Evolutionary conservation across 1,139 yeast genomes (phyloP).

Genomic region (Nakaseomyces sp.): DNA sequence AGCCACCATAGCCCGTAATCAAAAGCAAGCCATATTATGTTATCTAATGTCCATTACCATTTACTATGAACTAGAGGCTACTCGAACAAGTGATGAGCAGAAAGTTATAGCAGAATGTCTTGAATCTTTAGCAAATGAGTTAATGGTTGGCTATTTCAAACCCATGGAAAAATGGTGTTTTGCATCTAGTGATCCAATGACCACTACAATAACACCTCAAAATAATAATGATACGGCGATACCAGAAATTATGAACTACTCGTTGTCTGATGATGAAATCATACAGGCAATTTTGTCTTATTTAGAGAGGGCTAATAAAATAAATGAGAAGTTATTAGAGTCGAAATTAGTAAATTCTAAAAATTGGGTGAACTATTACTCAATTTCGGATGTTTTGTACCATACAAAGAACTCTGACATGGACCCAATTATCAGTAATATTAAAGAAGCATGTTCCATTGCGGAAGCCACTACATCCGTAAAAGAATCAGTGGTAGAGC

Average conservation of each 20-base stretch:
- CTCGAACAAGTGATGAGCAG: slow-evolving; percentile 15
- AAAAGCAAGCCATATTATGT: slow-evolving; percentile 62
- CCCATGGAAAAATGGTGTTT: slow-evolving; percentile 51
- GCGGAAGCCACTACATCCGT: slow-evolving; percentile 37
- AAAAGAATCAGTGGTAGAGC: slow-evolving; percentile 59
- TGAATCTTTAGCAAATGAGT: slow-evolving; percentile 26
- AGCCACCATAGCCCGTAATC: slow-evolving; percentile 51
- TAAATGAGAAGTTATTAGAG: neutral
- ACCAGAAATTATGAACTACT: neutral
- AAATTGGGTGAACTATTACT: slow-evolving; percentile 55
- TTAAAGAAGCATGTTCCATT: slow-evolving; percentile 36
- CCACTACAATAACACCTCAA: neutral
- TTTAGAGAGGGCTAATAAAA: slow-evolving; percentile 39
- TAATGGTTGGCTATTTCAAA: slow-evolving; percentile 30
- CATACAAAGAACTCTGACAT: slow-evolving; percentile 36
- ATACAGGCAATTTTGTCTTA: slow-evolving; percentile 28
- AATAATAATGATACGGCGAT: neutral
- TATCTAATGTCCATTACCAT: slow-evolving; percentile 60
- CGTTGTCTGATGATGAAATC: slow-evolving; percentile 23
- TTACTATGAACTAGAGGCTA: slow-evolving; percentile 4
- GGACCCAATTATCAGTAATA: slow-evolving; percentile 33
- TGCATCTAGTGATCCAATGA: neutral
- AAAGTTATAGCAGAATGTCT: slow-evolving; percentile 26
- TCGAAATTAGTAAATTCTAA: neutral
- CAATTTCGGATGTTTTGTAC: slow-evolving; percentile 51